Evolutionary conservation across 176 grass and related monocot species (phyloP).

Genomic region (Raddia guianensis): DNA sequence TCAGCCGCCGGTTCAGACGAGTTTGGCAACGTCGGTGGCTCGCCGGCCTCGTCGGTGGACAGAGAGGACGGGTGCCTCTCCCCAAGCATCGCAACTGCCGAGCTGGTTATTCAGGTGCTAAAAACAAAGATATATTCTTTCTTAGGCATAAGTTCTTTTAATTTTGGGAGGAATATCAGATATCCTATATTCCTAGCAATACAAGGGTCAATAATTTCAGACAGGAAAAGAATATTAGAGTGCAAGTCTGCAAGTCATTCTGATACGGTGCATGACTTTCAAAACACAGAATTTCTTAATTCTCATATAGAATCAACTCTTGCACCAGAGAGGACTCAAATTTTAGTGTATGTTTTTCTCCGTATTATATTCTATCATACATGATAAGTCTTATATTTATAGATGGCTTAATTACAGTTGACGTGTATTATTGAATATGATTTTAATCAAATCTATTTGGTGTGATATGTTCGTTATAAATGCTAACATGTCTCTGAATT

Average conservation of each 20-base stretch:
- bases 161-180: slow-evolving; percentile 2
- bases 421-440: no score
- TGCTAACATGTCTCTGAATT: not conserved
- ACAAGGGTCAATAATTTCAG: not conserved
- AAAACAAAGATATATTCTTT: slow-evolving; percentile 44
- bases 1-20: slow-evolving; percentile 51
- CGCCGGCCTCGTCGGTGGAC: slow-evolving; percentile 45
- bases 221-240: not conserved
- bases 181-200: not conserved
- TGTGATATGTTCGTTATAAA: not conserved
- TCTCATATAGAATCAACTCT: no score
- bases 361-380: no score
- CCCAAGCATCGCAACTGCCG: slow-evolving; percentile 12
- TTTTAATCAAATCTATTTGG: not conserved
- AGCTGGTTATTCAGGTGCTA: not conserved
- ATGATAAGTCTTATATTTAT: no score
- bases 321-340: no score
- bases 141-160: slow-evolving; percentile 18
- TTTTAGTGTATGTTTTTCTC: no score
- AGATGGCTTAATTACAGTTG: no score
- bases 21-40: slow-evolving; percentile 37
- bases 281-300: not conserved
- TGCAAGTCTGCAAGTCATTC: not conserved
- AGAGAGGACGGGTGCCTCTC: slow-evolving; percentile 40
- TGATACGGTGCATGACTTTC: not conserved